Evolutionary conservation across 495 filamentous ascomycete species (phyloP), one percentile per base, ranked within the genome.

Genomic region (Podospora comata): DNA sequence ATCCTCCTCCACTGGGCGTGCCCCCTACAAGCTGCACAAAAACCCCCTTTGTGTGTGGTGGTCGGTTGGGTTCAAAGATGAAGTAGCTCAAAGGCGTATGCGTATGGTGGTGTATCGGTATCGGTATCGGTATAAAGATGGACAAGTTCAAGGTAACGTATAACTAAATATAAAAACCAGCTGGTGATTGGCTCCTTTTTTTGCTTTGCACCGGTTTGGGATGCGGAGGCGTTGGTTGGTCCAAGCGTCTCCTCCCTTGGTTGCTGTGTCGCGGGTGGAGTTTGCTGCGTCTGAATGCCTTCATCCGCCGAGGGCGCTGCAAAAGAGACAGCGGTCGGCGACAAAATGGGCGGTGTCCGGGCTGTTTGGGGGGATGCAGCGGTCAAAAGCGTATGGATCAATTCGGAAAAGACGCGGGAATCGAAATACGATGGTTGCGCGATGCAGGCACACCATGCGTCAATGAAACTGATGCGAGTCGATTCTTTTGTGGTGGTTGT

Each of bases 401-500:
- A 77, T 79, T 73, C 79, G 71, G 75, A 62, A 44, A 64, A 70
- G n/a, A 70, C 66, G 39, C 71, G 48, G 68, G 77, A 65, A 71
- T 66, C 65, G 26, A 70, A 76, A 67, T 62, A 61, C 59, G 62
- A 27, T 62, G 62, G 63, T 69, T 73, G 70, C 65, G 67, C 59
- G 72, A 80, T 79, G 80, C 72, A 72, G 54, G 9, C 61, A 11
- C 3, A 48, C 30, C 16, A 70, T 66, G 65, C 55, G 62, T 65
- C 54, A 68, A 69, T 56, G 71, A 78, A 75, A 73, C 61, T 56
- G 85, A 85, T 79, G 84, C 79, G 66, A 53, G 61, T 63, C 65
- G 58, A 48, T 62, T 23, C 69, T 67, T 72, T 80, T 78, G 68
- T 81, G 84, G 66, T 82, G 78, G 79, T 83, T 82, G 88, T 79